Base-by-base conservation (phyloP, 768 basidiomycete species). In the Hericium erinaceus region DNA sequence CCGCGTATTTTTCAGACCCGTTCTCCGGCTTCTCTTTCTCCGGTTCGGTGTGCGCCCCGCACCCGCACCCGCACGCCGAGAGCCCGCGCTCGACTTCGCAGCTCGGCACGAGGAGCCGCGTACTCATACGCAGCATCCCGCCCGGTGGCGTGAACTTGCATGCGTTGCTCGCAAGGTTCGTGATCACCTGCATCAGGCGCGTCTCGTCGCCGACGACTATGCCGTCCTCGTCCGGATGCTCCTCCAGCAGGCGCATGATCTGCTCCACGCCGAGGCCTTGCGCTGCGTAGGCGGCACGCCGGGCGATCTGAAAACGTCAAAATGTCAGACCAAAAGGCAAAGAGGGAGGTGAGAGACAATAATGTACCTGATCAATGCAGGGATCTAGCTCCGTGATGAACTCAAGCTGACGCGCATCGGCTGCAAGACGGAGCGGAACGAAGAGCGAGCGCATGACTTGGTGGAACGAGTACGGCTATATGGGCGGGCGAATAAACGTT, bases 201-300 rank as follows among this genome's bases (percentile, higher is more conserved):
- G 85, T 85, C 65, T 92, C 90, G 66, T 95, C 90, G 24, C 92
- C 91, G 13, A 88, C 81, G 40, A 95, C 90, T 52, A 87, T 73
- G 0, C 85, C 87, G 57, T 84, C 79, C 16, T 78, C 77, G 48
- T 76, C 73, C 1, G 80, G 77, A 58, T 80, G 65, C 39, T 77
- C 73, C 18, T 58, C 59, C 50, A 84, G 69, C 53, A 75, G 74
- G 22, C 70, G 68, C 22, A 62, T 64, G 48, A 82, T 78, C 0
- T 65, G 67, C 20, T 74, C 76, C 16, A 71, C 62, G 37, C 61
- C 69, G 60, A 83, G 77, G 24, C 84, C 85, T 65, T 78, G 72
- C 11, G 84, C 84, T 62, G 81, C 76, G 65, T 81, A 82, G 20
- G 81, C 73, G 6, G 84, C 82, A 57, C 71, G 69, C 48, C 83